Evolutionary conservation across 2,329 filamentous ascomycete species (phyloP).

Genomic region (Rhynchosporium agropyri): DNA sequence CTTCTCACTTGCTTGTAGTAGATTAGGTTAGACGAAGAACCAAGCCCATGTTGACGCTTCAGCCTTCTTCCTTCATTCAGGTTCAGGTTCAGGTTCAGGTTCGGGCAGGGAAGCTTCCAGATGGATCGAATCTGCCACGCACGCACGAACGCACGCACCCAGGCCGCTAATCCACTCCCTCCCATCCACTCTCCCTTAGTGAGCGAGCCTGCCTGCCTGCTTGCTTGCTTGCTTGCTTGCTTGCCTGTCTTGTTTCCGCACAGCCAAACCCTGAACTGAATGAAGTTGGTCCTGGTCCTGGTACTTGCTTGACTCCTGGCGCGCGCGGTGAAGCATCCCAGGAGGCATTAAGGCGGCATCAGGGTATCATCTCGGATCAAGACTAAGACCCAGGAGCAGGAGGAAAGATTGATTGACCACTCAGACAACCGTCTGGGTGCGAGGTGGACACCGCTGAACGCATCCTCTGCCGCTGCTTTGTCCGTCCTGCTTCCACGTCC

Average conservation of each 20-base stretch:
- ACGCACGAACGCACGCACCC: no score
- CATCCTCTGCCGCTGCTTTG: constrained; percentile 14
- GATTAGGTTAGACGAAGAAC: no score
- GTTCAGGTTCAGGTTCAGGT: background rate
- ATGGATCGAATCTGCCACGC: constrained; percentile 7
- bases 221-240: no score
- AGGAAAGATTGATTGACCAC: background rate
- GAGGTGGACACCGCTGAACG: background rate
- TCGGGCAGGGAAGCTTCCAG: constrained; percentile 14
- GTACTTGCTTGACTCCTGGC: background rate
- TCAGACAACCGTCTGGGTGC: background rate
- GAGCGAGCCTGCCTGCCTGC: no score
- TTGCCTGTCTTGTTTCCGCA: background rate
- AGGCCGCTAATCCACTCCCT: background rate
- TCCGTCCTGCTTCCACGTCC: background rate
- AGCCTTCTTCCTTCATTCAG: no score
- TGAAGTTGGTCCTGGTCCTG: no score
- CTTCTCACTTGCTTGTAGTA: no score
- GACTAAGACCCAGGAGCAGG: constrained; percentile 8
- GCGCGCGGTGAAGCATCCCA: constrained; percentile 12
- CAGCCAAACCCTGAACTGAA: no score
- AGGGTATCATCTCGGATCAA: constrained; percentile 10
- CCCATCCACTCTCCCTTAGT: no score
- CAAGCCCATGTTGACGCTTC: background rate
- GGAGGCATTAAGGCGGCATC: background rate